These are phyloP conservation scores for Amanita pallidorosea DNA, from an alignment of 768 basidiomycete genomes.

Conservation along the genomic window DNA sequence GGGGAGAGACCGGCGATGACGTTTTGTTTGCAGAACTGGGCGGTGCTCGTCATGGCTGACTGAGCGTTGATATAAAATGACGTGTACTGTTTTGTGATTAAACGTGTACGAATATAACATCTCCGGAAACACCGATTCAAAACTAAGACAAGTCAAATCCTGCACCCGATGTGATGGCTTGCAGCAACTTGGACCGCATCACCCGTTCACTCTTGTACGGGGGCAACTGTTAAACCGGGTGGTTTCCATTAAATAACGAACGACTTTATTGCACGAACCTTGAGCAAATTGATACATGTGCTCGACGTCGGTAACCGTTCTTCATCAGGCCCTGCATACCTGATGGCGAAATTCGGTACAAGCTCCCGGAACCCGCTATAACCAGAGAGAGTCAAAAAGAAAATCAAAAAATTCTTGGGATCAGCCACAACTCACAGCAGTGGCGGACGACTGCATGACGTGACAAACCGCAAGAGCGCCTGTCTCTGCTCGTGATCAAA, in stretches of 20 bases:
- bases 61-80: too few species aligned
- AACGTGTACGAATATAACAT: background rate
- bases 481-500: slow-evolving; percentile 77
- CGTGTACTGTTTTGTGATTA: too few species aligned
- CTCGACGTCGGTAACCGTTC: slow-evolving; percentile 64
- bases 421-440: slow-evolving; percentile 45
- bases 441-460: slow-evolving; percentile 85
- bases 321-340: slow-evolving; percentile 68
- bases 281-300: slow-evolving; percentile 88
- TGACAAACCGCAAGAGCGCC: slow-evolving; percentile 80
- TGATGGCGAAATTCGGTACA: slow-evolving; percentile 79
- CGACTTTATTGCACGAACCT: slow-evolving; percentile 32
- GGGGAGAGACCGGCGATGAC: slow-evolving; percentile 20
- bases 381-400: too few species aligned
- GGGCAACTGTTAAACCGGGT: too few species aligned
- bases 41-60: slow-evolving; percentile 6
- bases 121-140: background rate
- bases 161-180: slow-evolving; percentile 79
- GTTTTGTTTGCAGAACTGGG: slow-evolving; percentile 26
- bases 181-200: slow-evolving; percentile 67
- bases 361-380: slow-evolving; percentile 77
- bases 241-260: background rate
- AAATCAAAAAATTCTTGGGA: background rate
- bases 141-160: slow-evolving; percentile 69
- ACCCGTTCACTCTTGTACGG: slow-evolving; percentile 51